Conservation (phyloP, 163 green algal species). For the Smithsoniella earleae region DNA sequence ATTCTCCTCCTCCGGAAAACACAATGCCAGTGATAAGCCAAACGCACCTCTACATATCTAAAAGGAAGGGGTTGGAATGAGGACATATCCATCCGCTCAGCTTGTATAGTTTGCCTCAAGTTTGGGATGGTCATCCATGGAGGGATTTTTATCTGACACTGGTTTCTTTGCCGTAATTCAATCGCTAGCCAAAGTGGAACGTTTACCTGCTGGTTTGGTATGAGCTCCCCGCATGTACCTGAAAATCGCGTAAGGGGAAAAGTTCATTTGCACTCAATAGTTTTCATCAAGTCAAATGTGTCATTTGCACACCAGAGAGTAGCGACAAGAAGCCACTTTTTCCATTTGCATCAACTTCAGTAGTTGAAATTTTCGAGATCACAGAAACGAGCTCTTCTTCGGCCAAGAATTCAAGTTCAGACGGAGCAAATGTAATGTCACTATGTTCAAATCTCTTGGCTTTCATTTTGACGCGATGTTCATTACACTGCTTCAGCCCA, state of each 20-base stretch:
- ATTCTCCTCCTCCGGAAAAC: neutral
- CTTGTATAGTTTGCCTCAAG: neutral
- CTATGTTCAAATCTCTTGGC: neutral
- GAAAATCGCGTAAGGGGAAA: neutral
- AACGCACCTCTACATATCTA: conserved; percentile 21
- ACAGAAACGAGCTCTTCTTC: conserved; percentile 13
- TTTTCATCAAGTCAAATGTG: neutral
- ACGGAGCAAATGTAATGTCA: neutral
- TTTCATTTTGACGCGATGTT: neutral
- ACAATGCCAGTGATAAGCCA: neutral
- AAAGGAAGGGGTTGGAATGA: conserved; percentile 20
- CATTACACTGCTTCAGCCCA: too few relatives aligned
- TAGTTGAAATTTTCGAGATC: conserved; percentile 3
- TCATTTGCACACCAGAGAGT: conserved; percentile 4
- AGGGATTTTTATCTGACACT: conserved; percentile 25
- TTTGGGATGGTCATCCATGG: conserved; percentile 8
- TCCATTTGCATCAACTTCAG: conserved; percentile 2
- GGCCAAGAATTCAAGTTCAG: conserved; percentile 20
- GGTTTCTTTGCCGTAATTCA: conserved; percentile 1
- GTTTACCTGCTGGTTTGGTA: conserved; percentile 22
- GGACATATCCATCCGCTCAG: conserved; percentile 5
- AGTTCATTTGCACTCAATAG: too few relatives aligned
- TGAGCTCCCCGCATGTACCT: conserved; percentile 1
- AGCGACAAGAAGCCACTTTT: conserved; percentile 2
- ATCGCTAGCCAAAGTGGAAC: conserved; percentile 22